Conservation (phyloP, 140 eudicot genomes). For the Stevia rebaudiana region DNA sequence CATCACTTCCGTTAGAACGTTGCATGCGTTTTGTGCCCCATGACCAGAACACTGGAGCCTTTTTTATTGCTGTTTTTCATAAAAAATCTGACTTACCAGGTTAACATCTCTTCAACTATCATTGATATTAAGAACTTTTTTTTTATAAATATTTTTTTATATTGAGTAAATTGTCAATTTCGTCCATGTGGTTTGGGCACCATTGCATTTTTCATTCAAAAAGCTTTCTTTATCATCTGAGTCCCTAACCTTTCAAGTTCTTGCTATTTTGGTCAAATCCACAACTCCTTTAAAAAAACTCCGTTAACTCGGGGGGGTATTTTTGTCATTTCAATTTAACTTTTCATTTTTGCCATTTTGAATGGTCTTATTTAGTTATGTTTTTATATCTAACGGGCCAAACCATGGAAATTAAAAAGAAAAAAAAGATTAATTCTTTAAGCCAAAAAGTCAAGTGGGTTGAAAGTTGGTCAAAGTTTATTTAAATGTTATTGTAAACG, state of each 20-base stretch:
- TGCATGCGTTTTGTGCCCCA: slow-evolving; percentile 99
- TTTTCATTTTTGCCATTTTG: too few species aligned
- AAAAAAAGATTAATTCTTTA: neutral
- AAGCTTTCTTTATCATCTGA: too few species aligned
- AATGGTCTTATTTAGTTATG: neutral
- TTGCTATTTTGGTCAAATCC: too few species aligned
- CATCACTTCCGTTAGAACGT: slow-evolving; percentile 76
- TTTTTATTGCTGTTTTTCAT: slow-evolving; percentile 86
- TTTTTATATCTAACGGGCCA: neutral
- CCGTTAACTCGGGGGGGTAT: too few species aligned
- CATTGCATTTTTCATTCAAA: too few species aligned
- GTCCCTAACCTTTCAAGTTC: too few species aligned
- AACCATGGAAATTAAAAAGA: neutral
- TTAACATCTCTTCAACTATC: slow-evolving; percentile 12
- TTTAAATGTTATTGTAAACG: too few species aligned
- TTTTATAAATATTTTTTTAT: neutral
- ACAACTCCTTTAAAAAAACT: too few species aligned
- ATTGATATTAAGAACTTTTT: neutral
- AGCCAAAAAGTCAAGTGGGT: neutral
- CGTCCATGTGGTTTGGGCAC: too few species aligned
- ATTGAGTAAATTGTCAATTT: too few species aligned
- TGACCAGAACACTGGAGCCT: slow-evolving; percentile 96
- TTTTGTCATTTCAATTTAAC: too few species aligned
- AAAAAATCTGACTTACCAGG: slow-evolving; percentile 77
- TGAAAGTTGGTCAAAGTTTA: neutral